Evolutionary conservation across 768 basidiomycete species (phyloP).

Genomic region (Suillus tomentosus): DNA sequence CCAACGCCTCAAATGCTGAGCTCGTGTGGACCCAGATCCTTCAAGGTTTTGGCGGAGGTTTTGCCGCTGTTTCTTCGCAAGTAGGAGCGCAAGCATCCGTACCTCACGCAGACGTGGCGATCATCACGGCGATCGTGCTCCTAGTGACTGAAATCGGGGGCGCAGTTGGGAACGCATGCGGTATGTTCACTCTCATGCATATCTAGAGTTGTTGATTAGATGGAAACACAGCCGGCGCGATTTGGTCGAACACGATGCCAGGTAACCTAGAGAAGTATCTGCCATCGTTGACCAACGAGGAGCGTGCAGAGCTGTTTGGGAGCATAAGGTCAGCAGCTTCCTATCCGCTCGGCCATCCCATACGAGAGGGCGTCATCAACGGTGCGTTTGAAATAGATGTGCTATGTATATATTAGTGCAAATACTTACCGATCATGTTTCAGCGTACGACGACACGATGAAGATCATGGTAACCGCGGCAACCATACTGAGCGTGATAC

Average conservation of each 20-base stretch:
- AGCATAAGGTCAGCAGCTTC: constrained; percentile 53
- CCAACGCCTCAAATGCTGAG: constrained; percentile 52
- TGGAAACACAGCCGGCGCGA: constrained; percentile 49
- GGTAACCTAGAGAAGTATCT: constrained; percentile 55
- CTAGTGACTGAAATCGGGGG: constrained; percentile 71
- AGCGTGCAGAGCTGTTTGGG: constrained; percentile 52
- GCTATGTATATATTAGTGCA: not conserved
- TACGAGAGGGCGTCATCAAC: constrained; percentile 64
- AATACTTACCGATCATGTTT: not conserved
- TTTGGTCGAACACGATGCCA: constrained; percentile 73
- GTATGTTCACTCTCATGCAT: constrained; percentile 30
- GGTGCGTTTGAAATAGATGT: constrained; percentile 32
- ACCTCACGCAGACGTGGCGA: constrained; percentile 64
- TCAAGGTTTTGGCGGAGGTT: constrained; percentile 75
- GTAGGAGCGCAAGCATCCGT: constrained; percentile 69
- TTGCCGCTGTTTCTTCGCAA: constrained; percentile 58
- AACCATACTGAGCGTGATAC: constrained; percentile 54
- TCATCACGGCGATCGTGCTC: constrained; percentile 67
- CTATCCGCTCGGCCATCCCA: constrained; percentile 53
- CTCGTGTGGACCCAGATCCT: constrained; percentile 70
- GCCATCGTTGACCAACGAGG: constrained; percentile 45
- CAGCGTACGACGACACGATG: constrained; percentile 61
- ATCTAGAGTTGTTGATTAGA: not conserved
- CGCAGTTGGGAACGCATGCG: constrained; percentile 63
- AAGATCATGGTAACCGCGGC: constrained; percentile 56